phyloP scores from a whole-genome alignment of 371 early-diverging fungal genomes.

The Mucor piriformis region DNA sequence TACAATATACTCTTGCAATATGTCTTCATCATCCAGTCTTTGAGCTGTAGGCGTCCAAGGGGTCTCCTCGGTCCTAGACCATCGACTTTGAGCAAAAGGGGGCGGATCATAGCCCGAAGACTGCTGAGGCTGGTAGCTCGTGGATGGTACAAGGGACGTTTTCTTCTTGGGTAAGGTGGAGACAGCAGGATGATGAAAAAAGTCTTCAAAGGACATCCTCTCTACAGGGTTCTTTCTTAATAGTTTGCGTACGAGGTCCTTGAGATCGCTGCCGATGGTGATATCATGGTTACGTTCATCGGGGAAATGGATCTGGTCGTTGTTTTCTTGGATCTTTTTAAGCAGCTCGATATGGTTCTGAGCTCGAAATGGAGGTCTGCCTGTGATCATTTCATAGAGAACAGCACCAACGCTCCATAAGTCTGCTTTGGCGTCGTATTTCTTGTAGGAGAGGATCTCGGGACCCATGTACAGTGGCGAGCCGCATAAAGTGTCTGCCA shows the following conservation, averaged over 20 bases:
- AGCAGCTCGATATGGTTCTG: conserved; percentile 91
- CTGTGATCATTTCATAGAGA: conserved; percentile 90
- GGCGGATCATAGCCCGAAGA: conserved; percentile 30
- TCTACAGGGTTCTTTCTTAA: conserved; percentile 85
- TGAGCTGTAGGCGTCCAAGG: conserved; percentile 8
- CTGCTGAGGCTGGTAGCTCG: no score
- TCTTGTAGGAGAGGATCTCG: conserved; percentile 90
- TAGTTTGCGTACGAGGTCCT: conserved; percentile 80
- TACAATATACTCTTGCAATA: conserved; percentile 82
- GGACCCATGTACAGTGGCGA: conserved; percentile 98
- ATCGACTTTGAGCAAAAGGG: conserved; percentile 34
- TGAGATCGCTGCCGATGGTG: conserved; percentile 69
- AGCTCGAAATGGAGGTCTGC: conserved; percentile 91
- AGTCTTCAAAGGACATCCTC: conserved; percentile 89
- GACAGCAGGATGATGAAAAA: conserved; percentile 84
- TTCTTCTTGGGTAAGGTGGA: conserved; percentile 1
- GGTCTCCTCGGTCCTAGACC: background rate
- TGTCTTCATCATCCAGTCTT: conserved; percentile 59
- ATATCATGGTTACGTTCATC: conserved; percentile 55
- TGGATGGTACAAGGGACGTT: no score
- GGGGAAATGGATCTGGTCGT: conserved; percentile 85
- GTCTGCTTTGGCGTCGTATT: conserved; percentile 94
- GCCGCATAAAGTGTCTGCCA: conserved; percentile 96
- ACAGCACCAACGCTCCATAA: conserved; percentile 97
- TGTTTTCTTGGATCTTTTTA: conserved; percentile 81